A percentile compares a stretch with the other conserved stretches of the same genome.
phyloP scores from a whole-genome alignment of 768 basidiomycete genomes.

The Boletellus ananiceps region DNA sequence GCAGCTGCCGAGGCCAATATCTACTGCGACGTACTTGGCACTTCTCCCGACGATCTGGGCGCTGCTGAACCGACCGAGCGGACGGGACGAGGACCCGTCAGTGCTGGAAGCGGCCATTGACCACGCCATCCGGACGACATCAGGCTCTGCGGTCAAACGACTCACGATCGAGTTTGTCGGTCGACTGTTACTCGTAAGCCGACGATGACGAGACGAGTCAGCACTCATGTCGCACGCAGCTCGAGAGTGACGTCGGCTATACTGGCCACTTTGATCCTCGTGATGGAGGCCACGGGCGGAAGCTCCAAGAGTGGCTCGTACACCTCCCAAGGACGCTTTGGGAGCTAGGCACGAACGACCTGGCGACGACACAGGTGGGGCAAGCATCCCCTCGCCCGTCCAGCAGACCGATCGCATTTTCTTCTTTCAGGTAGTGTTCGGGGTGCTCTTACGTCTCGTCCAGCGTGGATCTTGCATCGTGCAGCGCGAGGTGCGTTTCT shows the following conservation, averaged over 20 bases:
- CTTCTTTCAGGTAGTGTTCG: slow-evolving; percentile 46
- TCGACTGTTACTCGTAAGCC: slow-evolving; percentile 60
- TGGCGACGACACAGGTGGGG: slow-evolving; percentile 55
- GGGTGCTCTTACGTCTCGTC: slow-evolving; percentile 55
- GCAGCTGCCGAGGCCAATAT: slow-evolving; percentile 50
- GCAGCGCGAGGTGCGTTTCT: slow-evolving; percentile 39
- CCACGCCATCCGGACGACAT: slow-evolving; percentile 57
- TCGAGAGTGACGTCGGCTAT: slow-evolving; percentile 55
- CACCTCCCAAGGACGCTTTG: slow-evolving; percentile 80
- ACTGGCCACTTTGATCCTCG: slow-evolving; percentile 42
- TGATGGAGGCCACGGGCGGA: slow-evolving; percentile 25
- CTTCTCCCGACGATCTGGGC: slow-evolving; percentile 80
- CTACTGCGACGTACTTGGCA: slow-evolving; percentile 53
- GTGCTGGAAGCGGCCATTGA: slow-evolving; percentile 54
- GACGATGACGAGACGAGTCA: not conserved
- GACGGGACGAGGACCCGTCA: slow-evolving; percentile 19
- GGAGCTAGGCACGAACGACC: slow-evolving; percentile 67
- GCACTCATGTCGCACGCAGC: slow-evolving; percentile 36
- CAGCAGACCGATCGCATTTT: slow-evolving; percentile 2
- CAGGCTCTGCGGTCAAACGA: slow-evolving; percentile 61
- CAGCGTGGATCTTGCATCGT: slow-evolving; percentile 51
- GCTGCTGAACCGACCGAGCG: slow-evolving; percentile 46
- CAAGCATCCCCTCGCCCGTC: not conserved
- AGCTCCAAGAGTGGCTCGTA: slow-evolving; percentile 61
- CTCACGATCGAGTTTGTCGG: slow-evolving; percentile 73